Percentiles rank a stretch among this genome's conserved stretches.
Conservation (phyloP, 192 early-diverging fungal genomes). For the Haplosporangium gracile region DNA sequence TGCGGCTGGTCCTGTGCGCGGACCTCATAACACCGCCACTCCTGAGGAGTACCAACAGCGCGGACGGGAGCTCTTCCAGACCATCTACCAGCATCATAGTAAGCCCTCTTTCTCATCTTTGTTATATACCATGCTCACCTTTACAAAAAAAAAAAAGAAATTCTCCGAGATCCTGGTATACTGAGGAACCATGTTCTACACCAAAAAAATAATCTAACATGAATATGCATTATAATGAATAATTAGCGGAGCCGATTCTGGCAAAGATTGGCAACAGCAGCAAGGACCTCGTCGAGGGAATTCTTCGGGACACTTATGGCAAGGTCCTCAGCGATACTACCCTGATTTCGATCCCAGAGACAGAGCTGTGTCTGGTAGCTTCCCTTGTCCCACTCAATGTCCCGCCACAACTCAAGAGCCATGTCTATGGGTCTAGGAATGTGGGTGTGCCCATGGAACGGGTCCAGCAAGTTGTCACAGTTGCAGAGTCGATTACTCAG, state of each 20-base stretch:
- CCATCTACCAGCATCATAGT: slow-evolving; percentile 46
- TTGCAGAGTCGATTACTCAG: slow-evolving; percentile 33
- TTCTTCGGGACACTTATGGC: slow-evolving; percentile 33
- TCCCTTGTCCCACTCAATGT: slow-evolving; percentile 37
- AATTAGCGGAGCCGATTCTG: slow-evolving; percentile 38
- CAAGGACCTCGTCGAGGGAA: slow-evolving; percentile 33
- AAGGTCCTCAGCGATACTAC: slow-evolving; percentile 33
- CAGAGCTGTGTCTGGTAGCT: slow-evolving; percentile 47
- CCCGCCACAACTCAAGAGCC: slow-evolving; percentile 44
- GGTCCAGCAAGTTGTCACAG: slow-evolving; percentile 38
- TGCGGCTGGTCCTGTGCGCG: slow-evolving; percentile 22
- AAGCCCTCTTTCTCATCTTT: background rate
- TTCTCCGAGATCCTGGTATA: background rate
- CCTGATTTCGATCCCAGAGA: slow-evolving; percentile 26
- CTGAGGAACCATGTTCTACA: background rate
- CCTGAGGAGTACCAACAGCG: slow-evolving; percentile 31
- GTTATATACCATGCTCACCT: background rate
- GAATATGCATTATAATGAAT: background rate
- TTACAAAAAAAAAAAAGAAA: background rate
- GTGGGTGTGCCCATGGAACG: slow-evolving; percentile 52
- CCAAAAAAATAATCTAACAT: background rate
- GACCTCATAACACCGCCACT: slow-evolving; percentile 1
- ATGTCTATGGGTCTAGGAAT: slow-evolving; percentile 43
- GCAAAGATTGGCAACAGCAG: slow-evolving; percentile 50
- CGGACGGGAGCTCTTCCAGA: slow-evolving; percentile 42